Conservation (phyloP, 1,284 basidiomycete species). For the Xanthoconium separans region DNA sequence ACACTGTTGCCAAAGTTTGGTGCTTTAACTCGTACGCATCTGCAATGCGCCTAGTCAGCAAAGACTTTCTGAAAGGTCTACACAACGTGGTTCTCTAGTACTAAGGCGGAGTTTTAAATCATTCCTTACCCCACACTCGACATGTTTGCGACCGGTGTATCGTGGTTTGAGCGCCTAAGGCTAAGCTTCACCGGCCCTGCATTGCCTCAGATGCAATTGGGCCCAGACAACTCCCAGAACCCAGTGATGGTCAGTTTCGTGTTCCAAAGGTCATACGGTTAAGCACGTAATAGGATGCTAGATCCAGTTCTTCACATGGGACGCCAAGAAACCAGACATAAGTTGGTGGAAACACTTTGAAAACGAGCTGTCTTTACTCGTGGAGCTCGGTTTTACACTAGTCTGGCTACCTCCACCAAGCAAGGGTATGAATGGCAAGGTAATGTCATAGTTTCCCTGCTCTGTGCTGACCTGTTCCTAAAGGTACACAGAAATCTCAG, state of each 20-base stretch:
- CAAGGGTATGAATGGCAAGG: slow-evolving; percentile 62
- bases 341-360: slow-evolving; percentile 88
- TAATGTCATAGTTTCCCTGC: slow-evolving; percentile 26
- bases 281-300: slow-evolving; percentile 26
- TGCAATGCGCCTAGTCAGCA: too few species aligned
- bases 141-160: slow-evolving; percentile 13
- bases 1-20: too few species aligned
- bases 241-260: slow-evolving; percentile 59
- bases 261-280: not conserved
- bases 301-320: slow-evolving; percentile 88
- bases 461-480: slow-evolving; percentile 3
- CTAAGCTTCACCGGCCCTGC: slow-evolving; percentile 37
- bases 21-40: too few species aligned
- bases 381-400: slow-evolving; percentile 81
- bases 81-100: too few species aligned
- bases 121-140: not conserved
- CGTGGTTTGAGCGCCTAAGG: slow-evolving; percentile 28
- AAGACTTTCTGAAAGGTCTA: too few species aligned
- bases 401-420: slow-evolving; percentile 79
- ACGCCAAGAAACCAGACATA: slow-evolving; percentile 51
- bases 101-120: too few species aligned
- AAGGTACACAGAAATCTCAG: slow-evolving; percentile 50
- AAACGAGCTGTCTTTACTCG: slow-evolving; percentile 65
- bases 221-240: slow-evolving; percentile 50
- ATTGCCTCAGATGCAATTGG: slow-evolving; percentile 55